Percentiles rank a stretch among this genome's conserved stretches.
phyloP scores from a whole-genome alignment of 495 filamentous ascomycete genomes.

The Penicillium samsonianum region DNA sequence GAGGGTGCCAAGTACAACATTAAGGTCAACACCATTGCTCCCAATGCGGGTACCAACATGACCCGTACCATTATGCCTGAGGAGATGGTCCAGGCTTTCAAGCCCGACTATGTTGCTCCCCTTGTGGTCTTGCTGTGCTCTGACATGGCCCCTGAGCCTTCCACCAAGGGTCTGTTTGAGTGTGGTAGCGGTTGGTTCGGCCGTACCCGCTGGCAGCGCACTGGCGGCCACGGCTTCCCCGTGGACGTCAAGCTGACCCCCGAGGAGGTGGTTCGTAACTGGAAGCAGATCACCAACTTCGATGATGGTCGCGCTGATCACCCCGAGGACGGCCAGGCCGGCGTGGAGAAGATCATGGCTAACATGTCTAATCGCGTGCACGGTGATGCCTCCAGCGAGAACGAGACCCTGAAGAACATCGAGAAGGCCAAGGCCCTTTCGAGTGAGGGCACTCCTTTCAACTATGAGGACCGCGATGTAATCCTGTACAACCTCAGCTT shows the following conservation, averaged over 20 bases:
- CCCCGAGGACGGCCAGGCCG: constrained; percentile 75
- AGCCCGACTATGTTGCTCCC: constrained; percentile 97
- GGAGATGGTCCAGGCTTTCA: constrained; percentile 98
- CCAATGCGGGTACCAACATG: constrained; percentile 96
- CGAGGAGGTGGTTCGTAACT: constrained; percentile 77
- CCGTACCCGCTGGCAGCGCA: constrained; percentile 91
- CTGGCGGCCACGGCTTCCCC: constrained; percentile 89
- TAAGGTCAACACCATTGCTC: constrained; percentile 96
- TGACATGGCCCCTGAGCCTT: constrained; percentile 80
- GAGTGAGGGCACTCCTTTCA: constrained; percentile 74
- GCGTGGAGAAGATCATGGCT: constrained; percentile 83
- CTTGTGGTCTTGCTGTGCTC: constrained; percentile 85
- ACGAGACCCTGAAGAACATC: constrained; percentile 66
- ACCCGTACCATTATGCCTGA: constrained; percentile 94
- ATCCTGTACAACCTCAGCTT: constrained; percentile 96
- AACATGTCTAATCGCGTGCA: constrained; percentile 76
- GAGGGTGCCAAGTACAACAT: constrained; percentile 99
- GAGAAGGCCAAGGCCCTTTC: constrained; percentile 72
- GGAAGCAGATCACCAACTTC: constrained; percentile 81
- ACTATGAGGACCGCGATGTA: constrained; percentile 80
- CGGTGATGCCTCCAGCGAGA: constrained; percentile 45
- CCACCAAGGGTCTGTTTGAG: constrained; percentile 91
- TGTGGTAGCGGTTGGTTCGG: constrained; percentile 94
- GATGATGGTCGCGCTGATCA: constrained; percentile 89
- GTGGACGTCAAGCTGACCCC: constrained; percentile 84